Percentiles rank a stretch among this genome's conserved stretches.
Evolutionary conservation across 2,329 filamentous ascomycete genomes (phyloP).

Genomic region (Fusarium illudens): DNA sequence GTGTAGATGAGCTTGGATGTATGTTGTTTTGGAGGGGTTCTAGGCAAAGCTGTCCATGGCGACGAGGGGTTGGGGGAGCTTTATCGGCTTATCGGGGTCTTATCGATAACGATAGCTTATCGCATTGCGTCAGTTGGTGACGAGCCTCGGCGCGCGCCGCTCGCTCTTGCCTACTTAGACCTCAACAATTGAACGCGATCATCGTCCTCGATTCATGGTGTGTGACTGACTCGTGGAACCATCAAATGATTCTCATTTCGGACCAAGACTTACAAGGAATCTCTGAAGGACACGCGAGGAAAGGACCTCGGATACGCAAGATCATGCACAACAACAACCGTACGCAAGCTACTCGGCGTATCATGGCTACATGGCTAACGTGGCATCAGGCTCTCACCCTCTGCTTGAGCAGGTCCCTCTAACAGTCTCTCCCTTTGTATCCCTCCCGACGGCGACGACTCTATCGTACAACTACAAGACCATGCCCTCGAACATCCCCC

Average conservation of each 20-base stretch:
- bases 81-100: slow-evolving; percentile 27
- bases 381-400: slow-evolving; percentile 74
- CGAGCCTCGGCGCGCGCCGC: background rate
- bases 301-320: background rate
- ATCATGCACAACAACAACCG: slow-evolving; percentile 49
- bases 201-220: background rate
- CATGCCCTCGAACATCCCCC: slow-evolving; percentile 84
- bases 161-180: background rate
- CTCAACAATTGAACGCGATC: background rate
- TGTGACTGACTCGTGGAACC: background rate
- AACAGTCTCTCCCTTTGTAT: slow-evolving; percentile 93
- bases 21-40: slow-evolving; percentile 34
- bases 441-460: slow-evolving; percentile 86
- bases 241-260: background rate
- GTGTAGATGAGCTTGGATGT: background rate
- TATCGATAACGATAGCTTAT: slow-evolving; percentile 34
- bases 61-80: slow-evolving; percentile 31
- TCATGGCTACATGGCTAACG: slow-evolving; percentile 22
- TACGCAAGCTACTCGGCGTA: slow-evolving; percentile 33
- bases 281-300: background rate
- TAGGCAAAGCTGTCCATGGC: slow-evolving; percentile 32
- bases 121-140: slow-evolving; percentile 3
- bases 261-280: background rate
- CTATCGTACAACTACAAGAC: slow-evolving; percentile 95
- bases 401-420: slow-evolving; percentile 92